Conservation (phyloP, 352 stramenopile genomes). For the Phytopythium litorale region DNA sequence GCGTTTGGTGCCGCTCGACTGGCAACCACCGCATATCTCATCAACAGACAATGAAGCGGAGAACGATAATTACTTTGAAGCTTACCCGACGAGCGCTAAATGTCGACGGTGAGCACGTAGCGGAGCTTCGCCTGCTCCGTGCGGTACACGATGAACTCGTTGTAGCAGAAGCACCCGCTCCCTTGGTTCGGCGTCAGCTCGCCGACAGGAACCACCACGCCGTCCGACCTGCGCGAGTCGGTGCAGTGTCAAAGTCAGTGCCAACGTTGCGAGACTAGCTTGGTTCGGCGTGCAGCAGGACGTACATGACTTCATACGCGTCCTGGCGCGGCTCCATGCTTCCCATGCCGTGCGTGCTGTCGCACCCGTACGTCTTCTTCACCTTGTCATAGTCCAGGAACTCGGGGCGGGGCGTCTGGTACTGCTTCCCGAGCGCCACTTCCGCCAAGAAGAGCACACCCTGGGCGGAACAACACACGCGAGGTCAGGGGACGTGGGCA, state of each 20-base stretch:
- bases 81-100: not conserved
- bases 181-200: slow-evolving; percentile 15
- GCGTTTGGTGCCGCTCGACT: too few species aligned
- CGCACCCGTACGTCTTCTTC: slow-evolving; percentile 21
- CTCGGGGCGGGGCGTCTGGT: slow-evolving; percentile 18
- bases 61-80: too few species aligned
- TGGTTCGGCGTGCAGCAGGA: not conserved
- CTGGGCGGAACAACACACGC: slow-evolving; percentile 1
- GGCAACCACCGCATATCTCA: too few species aligned
- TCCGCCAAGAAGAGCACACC: slow-evolving; percentile 35
- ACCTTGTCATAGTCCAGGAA: slow-evolving; percentile 32
- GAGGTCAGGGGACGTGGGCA: not conserved
- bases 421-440: slow-evolving; percentile 33
- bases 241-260: not conserved
- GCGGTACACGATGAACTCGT: slow-evolving; percentile 54
- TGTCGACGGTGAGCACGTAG: slow-evolving; percentile 31
- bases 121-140: slow-evolving; percentile 39
- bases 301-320: slow-evolving; percentile 23
- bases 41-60: too few species aligned
- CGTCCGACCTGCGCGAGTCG: slow-evolving; percentile 15
- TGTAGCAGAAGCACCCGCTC: slow-evolving; percentile 33
- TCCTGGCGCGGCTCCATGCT: slow-evolving; percentile 23
- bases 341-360: slow-evolving; percentile 36
- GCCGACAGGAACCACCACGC: slow-evolving; percentile 34
- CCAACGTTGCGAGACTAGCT: not conserved